These are phyloP conservation scores for Penicillium sp. DNA, from an alignment of 2,329 filamentous ascomycete genomes.

Conservation along the genomic window DNA sequence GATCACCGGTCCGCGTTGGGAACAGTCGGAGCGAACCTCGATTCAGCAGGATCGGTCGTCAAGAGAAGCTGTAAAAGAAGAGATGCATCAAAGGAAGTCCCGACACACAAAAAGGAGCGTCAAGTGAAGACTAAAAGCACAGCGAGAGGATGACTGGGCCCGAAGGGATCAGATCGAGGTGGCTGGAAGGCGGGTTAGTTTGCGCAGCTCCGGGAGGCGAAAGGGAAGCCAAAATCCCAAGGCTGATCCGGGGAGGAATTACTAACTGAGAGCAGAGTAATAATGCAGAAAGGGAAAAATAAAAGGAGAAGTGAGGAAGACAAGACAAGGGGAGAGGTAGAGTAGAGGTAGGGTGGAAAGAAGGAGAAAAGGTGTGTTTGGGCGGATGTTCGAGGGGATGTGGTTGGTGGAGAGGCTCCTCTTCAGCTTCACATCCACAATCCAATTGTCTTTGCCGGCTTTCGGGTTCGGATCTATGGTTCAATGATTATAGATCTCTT, in stretches of 20 bases:
- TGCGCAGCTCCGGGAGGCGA: slow-evolving; percentile 25
- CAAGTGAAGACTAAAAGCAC: slow-evolving; percentile 20
- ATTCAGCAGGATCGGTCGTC: slow-evolving; percentile 3
- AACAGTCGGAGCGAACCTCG: slow-evolving; percentile 4
- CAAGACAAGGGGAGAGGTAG: slow-evolving; percentile 8
- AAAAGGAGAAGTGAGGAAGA: slow-evolving; percentile 8
- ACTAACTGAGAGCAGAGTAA: slow-evolving; percentile 13
- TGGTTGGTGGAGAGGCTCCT: slow-evolving; percentile 22
- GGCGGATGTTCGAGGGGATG: slow-evolving; percentile 22
- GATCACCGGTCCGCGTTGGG: slow-evolving; percentile 12
- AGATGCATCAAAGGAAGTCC: slow-evolving; percentile 10
- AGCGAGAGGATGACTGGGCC: slow-evolving; percentile 27
- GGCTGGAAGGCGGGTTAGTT: slow-evolving; percentile 32
- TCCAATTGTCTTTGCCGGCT: slow-evolving; percentile 10
- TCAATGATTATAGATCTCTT: not conserved
- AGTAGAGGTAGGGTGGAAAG: slow-evolving; percentile 14
- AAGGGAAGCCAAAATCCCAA: slow-evolving; percentile 7
- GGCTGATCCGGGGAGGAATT: not conserved
- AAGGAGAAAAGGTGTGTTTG: slow-evolving; percentile 16
- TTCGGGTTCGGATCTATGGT: not conserved
- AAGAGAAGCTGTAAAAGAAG: slow-evolving; percentile 4
- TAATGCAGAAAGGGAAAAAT: slow-evolving; percentile 21
- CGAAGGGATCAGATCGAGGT: slow-evolving; percentile 36
- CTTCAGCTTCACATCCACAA: slow-evolving; percentile 23
- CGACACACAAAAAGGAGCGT: slow-evolving; percentile 16